Base-by-base conservation (phyloP, 2,329 filamentous ascomycete species). In the Moelleriella libera region DNA sequence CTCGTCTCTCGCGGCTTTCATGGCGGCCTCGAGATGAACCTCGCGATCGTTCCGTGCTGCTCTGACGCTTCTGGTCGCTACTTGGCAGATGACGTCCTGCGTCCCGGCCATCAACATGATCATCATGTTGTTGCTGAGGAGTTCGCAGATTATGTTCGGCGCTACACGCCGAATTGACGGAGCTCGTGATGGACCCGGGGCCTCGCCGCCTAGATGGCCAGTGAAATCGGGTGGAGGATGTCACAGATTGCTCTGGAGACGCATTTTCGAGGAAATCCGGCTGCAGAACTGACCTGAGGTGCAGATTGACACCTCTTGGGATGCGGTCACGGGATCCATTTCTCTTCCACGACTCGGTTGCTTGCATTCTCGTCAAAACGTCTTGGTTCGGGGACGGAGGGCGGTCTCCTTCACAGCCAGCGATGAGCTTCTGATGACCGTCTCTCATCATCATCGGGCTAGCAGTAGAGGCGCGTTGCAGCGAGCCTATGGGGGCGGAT, bases 81-180 rank as follows among this genome's bases (percentile, higher is more conserved):
- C 68, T 71, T 5, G 71, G 68, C 57, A 81, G 79, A 50, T 79
- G 75, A 48, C 80, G 80, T 8, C 87, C 85, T 45, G 87, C 77
- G 34, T 94, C 88, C 1, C 95, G 67, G 59, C 87, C 92, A 64
- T 81, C 87, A 53, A 94, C 89, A 59, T 92, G 94, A 52, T 89
- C 82, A 54, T 94, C 85, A 37, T 87, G 75, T 53, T 79, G 86
- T 51, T 80, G 76, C 45, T 63, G 68, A 52, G 67, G 72, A 48
- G 71, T 53, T 10, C 79, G 69, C 52, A 75, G 58, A 54, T 70
- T 72, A 49, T 71, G 67, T 14, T 67, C 67, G 30, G 70, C 65
- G 47, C 73, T 77, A 0, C 75, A 78, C 31, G 65, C 66, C 28
- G 77, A 79, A 2, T 76, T 76, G 31, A 76, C 66, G 5, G 76